Percentiles rank a stretch among this genome's conserved stretches.
These are phyloP conservation scores for Wickerhamiella spandovensis DNA, from an alignment of 805 yeast species.

Conservation along the genomic window DNA sequence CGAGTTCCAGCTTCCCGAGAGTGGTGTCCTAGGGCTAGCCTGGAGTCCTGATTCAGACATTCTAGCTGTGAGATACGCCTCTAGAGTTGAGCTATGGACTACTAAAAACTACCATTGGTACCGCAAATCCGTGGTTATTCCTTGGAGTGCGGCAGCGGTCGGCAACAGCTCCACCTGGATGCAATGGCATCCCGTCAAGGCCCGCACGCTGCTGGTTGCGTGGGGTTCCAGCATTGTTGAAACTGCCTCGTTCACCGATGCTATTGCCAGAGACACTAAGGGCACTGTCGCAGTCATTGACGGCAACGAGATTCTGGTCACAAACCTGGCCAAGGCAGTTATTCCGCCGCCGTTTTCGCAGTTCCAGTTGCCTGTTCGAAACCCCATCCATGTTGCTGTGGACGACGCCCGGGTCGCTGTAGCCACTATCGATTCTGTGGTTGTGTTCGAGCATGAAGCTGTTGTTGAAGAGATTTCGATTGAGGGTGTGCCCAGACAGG, in stretches of 20 bases:
- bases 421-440: conserved; percentile 26
- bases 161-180: conserved; percentile 9
- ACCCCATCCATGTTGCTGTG: conserved; percentile 53
- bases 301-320: conserved; percentile 53
- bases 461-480: conserved; percentile 28
- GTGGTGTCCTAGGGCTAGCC: conserved; percentile 34
- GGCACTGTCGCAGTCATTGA: conserved; percentile 78
- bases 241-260: conserved; percentile 50
- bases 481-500: background rate
- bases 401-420: conserved; percentile 48
- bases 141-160: conserved; percentile 4
- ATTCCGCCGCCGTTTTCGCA: conserved; percentile 92
- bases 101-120: conserved; percentile 93
- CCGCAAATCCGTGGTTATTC: conserved; percentile 59
- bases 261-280: conserved; percentile 43
- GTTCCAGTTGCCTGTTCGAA: conserved; percentile 41
- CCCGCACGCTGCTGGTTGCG: conserved; percentile 49
- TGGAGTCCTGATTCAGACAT: conserved; percentile 81
- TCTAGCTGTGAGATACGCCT: conserved; percentile 49
- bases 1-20: conserved; percentile 52
- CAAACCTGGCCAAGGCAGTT: conserved; percentile 73
- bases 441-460: conserved; percentile 7
- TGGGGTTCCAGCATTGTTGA: conserved; percentile 8
- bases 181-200: conserved; percentile 86
- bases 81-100: conserved; percentile 77